Conservation (phyloP, 2,329 filamentous ascomycete species). For the Xylariomycetidae sp. region DNA sequence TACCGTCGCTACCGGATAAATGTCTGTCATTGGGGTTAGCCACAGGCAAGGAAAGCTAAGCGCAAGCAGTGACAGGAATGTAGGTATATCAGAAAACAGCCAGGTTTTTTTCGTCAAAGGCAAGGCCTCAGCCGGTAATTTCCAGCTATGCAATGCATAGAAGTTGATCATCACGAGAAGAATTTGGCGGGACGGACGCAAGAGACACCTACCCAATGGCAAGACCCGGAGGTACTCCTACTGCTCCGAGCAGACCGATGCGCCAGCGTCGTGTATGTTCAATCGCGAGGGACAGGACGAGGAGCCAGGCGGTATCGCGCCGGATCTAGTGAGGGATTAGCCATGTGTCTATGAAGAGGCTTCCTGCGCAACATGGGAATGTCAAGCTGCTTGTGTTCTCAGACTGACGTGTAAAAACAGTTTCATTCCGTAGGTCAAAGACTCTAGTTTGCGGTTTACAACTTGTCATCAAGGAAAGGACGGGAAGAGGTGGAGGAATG, state of each 20-base stretch:
- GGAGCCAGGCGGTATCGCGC: no score
- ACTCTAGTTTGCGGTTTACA: conserved; percentile 83
- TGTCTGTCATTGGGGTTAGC: conserved; percentile 16
- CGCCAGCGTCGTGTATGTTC: no score
- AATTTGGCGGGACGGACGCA: no score
- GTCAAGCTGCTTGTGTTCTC: conserved; percentile 40
- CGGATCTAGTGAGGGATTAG: conserved; percentile 14
- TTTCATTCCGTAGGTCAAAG: conserved; percentile 90
- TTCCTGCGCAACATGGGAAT: no score
- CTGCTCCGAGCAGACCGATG: no score
- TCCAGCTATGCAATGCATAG: conserved; percentile 71
- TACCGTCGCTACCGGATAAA: conserved; percentile 12
- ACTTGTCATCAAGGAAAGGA: conserved; percentile 62
- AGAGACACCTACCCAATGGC: no score
- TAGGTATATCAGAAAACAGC: conserved; percentile 67
- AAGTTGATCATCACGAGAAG: conserved; percentile 61
- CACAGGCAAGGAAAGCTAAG: neutral
- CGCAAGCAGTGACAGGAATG: neutral
- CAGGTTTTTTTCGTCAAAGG: conserved; percentile 74
- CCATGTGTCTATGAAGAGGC: no score
- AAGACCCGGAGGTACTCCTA: no score
- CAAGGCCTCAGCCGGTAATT: conserved; percentile 86
- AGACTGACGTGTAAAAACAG: conserved; percentile 90
- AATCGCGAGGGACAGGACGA: no score
- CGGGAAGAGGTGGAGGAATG: no score